Evolutionary conservation across 257 asterid genomes (phyloP).

Genomic region (Verbascum thapsus): DNA sequence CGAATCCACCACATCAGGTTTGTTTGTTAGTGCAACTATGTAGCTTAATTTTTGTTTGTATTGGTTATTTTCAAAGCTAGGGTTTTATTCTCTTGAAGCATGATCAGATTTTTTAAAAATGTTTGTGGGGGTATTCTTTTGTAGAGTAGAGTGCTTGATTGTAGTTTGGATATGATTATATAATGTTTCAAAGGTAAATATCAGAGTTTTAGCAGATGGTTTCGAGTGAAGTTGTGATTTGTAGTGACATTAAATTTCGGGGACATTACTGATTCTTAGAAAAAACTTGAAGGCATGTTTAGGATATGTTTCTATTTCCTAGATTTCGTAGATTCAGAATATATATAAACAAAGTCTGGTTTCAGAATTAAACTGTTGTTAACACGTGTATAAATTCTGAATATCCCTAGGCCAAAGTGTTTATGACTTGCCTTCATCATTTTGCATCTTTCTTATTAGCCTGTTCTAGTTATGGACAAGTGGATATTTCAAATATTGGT

Average conservation of each 20-base stretch:
- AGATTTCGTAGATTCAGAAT: no score
- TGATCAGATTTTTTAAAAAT: background rate
- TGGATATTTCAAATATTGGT: background rate
- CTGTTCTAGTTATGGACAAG: background rate
- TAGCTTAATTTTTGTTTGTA: background rate
- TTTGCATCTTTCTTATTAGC: background rate
- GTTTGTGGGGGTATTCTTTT: background rate
- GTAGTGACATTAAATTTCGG: no score
- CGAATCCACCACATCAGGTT: no score
- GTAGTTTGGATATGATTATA: no score
- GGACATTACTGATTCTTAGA: no score
- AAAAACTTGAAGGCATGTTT: no score
- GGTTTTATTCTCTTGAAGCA: constrained; percentile 6
- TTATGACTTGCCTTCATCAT: background rate
- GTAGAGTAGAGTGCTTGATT: background rate
- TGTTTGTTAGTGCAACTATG: background rate
- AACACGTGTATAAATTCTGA: background rate
- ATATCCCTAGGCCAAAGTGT: background rate
- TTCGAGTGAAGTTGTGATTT: no score
- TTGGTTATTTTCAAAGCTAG: background rate
- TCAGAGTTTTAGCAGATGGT: no score
- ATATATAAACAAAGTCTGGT: no score
- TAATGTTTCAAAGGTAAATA: no score
- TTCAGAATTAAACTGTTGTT: no score
- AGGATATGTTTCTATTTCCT: no score